phyloP scores from a whole-genome alignment of 140 eudicot genomes.

The Bidens hawaiensis region DNA sequence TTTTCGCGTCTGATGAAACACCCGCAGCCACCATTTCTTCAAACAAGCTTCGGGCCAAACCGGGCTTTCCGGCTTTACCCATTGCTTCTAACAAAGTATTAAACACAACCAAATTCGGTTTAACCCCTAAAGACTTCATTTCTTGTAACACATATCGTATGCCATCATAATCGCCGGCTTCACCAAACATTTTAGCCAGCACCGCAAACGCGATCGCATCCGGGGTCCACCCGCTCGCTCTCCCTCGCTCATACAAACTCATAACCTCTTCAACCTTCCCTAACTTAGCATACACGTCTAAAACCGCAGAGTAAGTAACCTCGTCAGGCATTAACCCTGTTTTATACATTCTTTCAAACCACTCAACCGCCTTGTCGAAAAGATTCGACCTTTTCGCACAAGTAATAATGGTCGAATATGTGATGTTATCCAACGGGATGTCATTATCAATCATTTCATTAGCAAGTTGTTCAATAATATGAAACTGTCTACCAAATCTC shows the following conservation, averaged over 20 bases:
- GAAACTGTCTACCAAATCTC: conserved; percentile 91
- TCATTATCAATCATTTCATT: conserved; percentile 73
- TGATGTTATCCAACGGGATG: conserved; percentile 74
- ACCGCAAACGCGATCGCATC: conserved; percentile 84
- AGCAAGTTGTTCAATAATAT: conserved; percentile 74
- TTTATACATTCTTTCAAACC: conserved; percentile 98
- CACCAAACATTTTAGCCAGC: conserved; percentile 84
- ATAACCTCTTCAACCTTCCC: conserved; percentile 94
- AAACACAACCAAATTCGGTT: conserved; percentile 82
- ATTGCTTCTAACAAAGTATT: conserved; percentile 83
- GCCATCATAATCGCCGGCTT: conserved; percentile 96
- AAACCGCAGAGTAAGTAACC: conserved; percentile 88
- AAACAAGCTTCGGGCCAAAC: conserved; percentile 79
- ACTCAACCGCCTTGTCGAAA: conserved; percentile 86
- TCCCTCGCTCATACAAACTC: conserved; percentile 81
- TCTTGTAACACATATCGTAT: conserved; percentile 75
- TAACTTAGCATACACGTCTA: conserved; percentile 84
- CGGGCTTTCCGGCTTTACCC: conserved; percentile 95
- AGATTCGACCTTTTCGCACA: conserved; percentile 82
- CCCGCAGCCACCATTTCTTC: conserved; percentile 90
- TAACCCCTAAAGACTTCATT: conserved; percentile 77
- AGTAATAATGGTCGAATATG: conserved; percentile 89
- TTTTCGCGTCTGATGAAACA: conserved; percentile 66
- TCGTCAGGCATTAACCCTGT: conserved; percentile 98
- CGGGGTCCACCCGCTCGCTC: conserved; percentile 97